Conservation (phyloP, 371 early-diverging fungal genomes). For the Scutellospora calospora region DNA sequence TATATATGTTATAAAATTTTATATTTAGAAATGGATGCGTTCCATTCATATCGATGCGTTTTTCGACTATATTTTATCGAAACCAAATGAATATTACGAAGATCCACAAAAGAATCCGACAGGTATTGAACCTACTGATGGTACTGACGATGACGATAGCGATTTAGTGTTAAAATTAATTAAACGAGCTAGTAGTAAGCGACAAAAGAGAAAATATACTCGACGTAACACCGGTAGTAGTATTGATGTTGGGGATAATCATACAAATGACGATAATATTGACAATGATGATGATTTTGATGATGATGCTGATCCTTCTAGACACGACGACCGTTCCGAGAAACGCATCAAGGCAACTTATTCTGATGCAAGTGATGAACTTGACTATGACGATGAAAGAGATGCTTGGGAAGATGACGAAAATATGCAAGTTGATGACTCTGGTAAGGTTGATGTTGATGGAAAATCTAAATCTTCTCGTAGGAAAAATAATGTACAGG, state of each 20-base stretch:
- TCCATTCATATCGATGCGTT: constrained; percentile 35
- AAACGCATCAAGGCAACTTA: neutral
- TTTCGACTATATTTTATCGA: constrained; percentile 38
- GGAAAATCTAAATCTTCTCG: neutral
- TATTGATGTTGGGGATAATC: neutral
- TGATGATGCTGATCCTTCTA: neutral
- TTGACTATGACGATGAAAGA: constrained; percentile 17
- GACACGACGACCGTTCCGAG: neutral
- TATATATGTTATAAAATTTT: too few species aligned
- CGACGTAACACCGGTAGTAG: constrained; percentile 26
- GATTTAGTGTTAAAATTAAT: constrained; percentile 41
- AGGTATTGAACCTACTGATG: constrained; percentile 12
- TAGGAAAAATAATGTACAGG: constrained; percentile 33
- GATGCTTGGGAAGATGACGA: neutral
- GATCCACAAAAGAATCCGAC: constrained; percentile 35
- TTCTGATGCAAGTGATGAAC: neutral
- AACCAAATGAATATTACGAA: constrained; percentile 40
- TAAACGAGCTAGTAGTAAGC: constrained; percentile 41
- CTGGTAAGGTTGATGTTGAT: neutral
- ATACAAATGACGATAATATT: neutral
- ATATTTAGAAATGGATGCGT: constrained; percentile 42
- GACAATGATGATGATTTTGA: neutral
- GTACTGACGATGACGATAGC: constrained; percentile 19
- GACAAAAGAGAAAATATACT: constrained; percentile 38
- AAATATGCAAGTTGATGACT: neutral